A percentile compares a stretch with the other conserved stretches of the same genome.
Conservation (phyloP, 1,284 basidiomycete genomes). For the Testicularia cyperi region DNA sequence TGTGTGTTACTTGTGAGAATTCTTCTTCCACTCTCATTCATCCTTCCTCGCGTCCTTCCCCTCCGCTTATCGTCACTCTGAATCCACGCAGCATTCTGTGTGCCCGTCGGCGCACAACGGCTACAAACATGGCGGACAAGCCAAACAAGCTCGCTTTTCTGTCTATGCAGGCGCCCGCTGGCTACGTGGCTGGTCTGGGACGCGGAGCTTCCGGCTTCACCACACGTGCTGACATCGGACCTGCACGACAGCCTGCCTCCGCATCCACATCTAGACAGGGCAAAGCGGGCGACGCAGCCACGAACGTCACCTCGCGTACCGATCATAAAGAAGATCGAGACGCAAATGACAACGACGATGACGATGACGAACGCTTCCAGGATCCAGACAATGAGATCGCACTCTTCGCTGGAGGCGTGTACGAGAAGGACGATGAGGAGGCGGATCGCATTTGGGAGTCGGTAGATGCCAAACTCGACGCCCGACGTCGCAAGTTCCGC, state of each 20-base stretch:
- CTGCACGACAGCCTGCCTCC: slow-evolving; percentile 77
- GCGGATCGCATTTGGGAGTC: slow-evolving; percentile 90
- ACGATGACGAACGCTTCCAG: slow-evolving; percentile 78
- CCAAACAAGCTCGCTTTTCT: slow-evolving; percentile 55
- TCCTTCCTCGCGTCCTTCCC: too few species aligned
- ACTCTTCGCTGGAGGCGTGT: slow-evolving; percentile 89
- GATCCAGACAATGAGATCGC: slow-evolving; percentile 97
- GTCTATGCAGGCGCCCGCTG: slow-evolving; percentile 53
- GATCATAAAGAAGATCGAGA: slow-evolving; percentile 4
- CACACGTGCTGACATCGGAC: slow-evolving; percentile 97
- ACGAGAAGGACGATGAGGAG: slow-evolving; percentile 96
- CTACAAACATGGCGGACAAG: slow-evolving; percentile 41
- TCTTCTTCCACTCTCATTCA: too few species aligned
- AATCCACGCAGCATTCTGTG: too few species aligned
- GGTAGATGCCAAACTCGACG: slow-evolving; percentile 88
- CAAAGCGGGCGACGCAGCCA: slow-evolving; percentile 7
- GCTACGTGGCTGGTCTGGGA: slow-evolving; percentile 58
- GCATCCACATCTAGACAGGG: slow-evolving; percentile 4
- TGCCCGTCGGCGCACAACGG: too few species aligned
- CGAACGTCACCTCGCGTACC: too few species aligned
- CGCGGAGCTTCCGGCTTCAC: slow-evolving; percentile 87
- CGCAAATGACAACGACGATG: slow-evolving; percentile 20
- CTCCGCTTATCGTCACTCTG: too few species aligned
- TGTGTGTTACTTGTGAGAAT: too few species aligned
- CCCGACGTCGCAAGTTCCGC: slow-evolving; percentile 76